Conservation (phyloP, 768 basidiomycete species). For the Leccinum longicurvipes region DNA sequence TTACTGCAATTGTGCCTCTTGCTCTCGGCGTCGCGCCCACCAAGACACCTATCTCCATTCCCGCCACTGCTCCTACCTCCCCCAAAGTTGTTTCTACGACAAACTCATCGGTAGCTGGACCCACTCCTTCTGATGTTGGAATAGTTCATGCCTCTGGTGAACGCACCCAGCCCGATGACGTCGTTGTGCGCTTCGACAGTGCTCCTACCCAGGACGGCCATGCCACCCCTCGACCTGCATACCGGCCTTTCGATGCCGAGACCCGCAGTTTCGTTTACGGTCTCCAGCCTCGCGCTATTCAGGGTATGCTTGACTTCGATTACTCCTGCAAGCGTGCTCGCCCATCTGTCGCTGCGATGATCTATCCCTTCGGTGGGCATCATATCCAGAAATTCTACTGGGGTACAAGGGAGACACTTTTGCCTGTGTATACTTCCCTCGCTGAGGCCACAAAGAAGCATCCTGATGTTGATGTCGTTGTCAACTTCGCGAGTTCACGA, state of each 20-base stretch:
- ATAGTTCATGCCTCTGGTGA: slow-evolving; percentile 73
- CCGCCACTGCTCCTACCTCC: slow-evolving; percentile 47
- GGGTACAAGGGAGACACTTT: slow-evolving; percentile 98
- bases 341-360: slow-evolving; percentile 97
- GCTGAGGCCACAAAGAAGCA: slow-evolving; percentile 93
- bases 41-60: slow-evolving; percentile 35
- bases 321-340: slow-evolving; percentile 91
- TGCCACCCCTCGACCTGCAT: slow-evolving; percentile 60
- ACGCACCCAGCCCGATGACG: slow-evolving; percentile 81
- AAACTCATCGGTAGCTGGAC: slow-evolving; percentile 36
- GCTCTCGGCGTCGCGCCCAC: slow-evolving; percentile 73
- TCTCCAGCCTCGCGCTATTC: slow-evolving; percentile 98
- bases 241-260: slow-evolving; percentile 85
- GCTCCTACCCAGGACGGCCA: slow-evolving; percentile 29
- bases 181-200: slow-evolving; percentile 84
- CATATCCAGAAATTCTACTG: slow-evolving; percentile 99
- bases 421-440: slow-evolving; percentile 93
- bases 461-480: slow-evolving; percentile 93
- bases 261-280: slow-evolving; percentile 99
- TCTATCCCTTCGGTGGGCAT: slow-evolving; percentile 99
- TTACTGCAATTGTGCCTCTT: slow-evolving; percentile 97
- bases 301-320: slow-evolving; percentile 98
- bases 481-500: slow-evolving; percentile 95
- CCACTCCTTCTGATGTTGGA: slow-evolving; percentile 52
- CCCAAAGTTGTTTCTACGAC: slow-evolving; percentile 25